Conservation (phyloP, 2,329 filamentous ascomycete species). For the Amphichorda felina region DNA sequence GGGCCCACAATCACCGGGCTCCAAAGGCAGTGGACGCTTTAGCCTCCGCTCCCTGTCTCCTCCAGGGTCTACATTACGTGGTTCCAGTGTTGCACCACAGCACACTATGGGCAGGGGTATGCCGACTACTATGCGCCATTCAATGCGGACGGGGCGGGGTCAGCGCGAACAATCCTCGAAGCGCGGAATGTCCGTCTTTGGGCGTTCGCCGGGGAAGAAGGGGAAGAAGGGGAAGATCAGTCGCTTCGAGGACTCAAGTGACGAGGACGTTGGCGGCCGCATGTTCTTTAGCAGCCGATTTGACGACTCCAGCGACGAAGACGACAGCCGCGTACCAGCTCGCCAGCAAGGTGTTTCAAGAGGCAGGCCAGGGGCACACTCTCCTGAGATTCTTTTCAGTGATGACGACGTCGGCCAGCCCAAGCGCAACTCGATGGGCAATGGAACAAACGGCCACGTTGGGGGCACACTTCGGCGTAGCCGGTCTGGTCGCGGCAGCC, state of each 20-base stretch:
- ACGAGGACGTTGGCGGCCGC: constrained; percentile 35
- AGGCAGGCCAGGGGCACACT: constrained; percentile 34
- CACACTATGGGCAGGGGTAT: constrained; percentile 6
- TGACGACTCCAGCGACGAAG: constrained; percentile 60
- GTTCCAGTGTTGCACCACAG: constrained; percentile 22
- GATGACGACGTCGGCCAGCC: constrained; percentile 31
- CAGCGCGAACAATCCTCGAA: constrained; percentile 21
- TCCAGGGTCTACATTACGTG: constrained; percentile 39
- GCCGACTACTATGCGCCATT: constrained; percentile 27
- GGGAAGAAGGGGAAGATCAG: constrained; percentile 30
- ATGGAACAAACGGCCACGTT: constrained; percentile 1
- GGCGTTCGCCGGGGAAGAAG: constrained; percentile 23
- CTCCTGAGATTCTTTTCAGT: constrained; percentile 49
- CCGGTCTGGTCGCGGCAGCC: constrained; percentile 26
- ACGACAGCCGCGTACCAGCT: constrained; percentile 7
- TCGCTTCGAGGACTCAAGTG: constrained; percentile 51
- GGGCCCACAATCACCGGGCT: constrained; percentile 10
- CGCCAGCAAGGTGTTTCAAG: constrained; percentile 18
- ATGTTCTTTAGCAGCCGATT: constrained; percentile 45
- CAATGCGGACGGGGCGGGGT: constrained; percentile 27
- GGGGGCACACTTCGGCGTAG: constrained; percentile 22
- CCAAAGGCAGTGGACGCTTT: constrained; percentile 42
- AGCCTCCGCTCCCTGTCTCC: constrained; percentile 64
- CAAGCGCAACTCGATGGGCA: constrained; percentile 5
- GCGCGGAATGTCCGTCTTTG: constrained; percentile 26